Evolutionary conservation across 257 asterid genomes (phyloP), one percentile per base, ranked within the genome.

Genomic region (Solanum paucissectum): DNA sequence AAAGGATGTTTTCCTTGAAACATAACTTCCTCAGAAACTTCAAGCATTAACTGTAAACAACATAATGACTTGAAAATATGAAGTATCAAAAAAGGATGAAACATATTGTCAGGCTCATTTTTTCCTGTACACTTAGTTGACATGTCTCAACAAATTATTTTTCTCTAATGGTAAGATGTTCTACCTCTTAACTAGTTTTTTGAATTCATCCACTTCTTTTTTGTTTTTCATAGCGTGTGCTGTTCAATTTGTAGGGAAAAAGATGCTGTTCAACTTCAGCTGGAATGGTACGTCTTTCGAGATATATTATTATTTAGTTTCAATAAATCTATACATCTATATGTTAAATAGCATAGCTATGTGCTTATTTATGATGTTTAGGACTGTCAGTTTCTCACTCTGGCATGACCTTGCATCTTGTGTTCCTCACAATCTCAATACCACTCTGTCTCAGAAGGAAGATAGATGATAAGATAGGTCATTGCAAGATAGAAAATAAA

Each of bases 181-280:
- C 38, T 13, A 66, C 60, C 79, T 27, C 87, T 27, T 10, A 88
- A 77, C 82, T 89, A 82, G 21, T 71, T 88, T 83, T 60, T 66
- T 83, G 23, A 75, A 91, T 86, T 87, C 74, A 83, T 77, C 66
- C 44, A n/a, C 21, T 71, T 76, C 58, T 29, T 75, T 73, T 86
- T 38, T 13, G 34, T 33, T 87, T 33, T 44, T 44, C 60, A 74
- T 66, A 66, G 29, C 12, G 12, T 66, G 60, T 66, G 40, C 64
- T 40, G 18, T 66, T 66, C 87, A 38, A 46, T 37, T 25, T 90
- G 86, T 83, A 94, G 98, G 94, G 96, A 92, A 90, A 97, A 94
- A 92, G 99, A 97, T 89, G 94, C 93, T 79, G 99, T 97, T 87
- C 98, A 95, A 88, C 94, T 93, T 89, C 98, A 97, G 91, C 97